Percentiles rank a stretch among this genome's conserved stretches.
These are phyloP conservation scores for Dioscorea dumetorum DNA, from an alignment of 106 monocot species.

Conservation along the genomic window DNA sequence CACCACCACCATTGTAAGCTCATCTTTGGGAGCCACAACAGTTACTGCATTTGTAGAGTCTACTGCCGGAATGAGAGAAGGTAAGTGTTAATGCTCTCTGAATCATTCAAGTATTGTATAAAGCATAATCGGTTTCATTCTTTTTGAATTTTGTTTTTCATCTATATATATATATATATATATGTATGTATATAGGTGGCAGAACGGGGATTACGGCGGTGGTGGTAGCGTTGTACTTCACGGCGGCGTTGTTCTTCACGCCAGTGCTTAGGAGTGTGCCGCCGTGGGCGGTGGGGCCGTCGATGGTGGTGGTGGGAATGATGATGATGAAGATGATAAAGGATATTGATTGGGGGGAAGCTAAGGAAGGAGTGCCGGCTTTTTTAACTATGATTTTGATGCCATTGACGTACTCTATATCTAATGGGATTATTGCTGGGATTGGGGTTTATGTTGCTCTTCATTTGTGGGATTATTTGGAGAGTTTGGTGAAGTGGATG, in stretches of 20 bases:
- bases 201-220: conserved; percentile 67
- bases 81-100: too few species aligned
- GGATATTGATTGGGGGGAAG: conserved; percentile 60
- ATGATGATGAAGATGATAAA: conserved; percentile 64
- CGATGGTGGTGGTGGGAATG: conserved; percentile 64
- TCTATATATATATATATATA: too few species aligned
- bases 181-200: conserved; percentile 15
- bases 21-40: conserved; percentile 56
- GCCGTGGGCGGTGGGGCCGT: conserved; percentile 70
- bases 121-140: too few species aligned
- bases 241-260: conserved; percentile 31
- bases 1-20: conserved; percentile 31
- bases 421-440: conserved; percentile 69
- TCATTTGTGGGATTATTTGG: conserved; percentile 25
- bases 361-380: conserved; percentile 54
- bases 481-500: conserved; percentile 20
- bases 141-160: too few species aligned
- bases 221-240: conserved; percentile 27
- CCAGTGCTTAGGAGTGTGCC: conserved; percentile 64
- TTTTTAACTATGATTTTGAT: conserved; percentile 66
- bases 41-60: conserved; percentile 72
- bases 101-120: too few species aligned
- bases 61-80: conserved; percentile 56
- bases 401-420: conserved; percentile 65
- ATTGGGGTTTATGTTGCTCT: conserved; percentile 34